Conservation (phyloP, 345 rosid species). For the Carallia brachiata region DNA sequence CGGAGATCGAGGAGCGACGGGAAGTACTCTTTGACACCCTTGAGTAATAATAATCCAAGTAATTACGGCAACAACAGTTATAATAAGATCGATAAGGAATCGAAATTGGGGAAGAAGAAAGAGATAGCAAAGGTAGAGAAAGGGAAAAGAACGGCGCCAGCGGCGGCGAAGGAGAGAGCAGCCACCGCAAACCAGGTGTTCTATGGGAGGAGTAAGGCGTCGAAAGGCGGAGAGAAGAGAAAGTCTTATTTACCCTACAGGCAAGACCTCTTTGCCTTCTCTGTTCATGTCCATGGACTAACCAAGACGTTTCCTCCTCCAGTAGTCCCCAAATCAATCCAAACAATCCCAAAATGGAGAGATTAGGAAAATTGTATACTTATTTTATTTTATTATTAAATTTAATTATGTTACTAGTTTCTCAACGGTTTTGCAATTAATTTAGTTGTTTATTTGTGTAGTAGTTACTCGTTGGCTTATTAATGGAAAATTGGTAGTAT, state of each 20-base stretch:
- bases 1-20: slow-evolving; percentile 75
- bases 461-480: no score
- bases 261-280: slow-evolving; percentile 62
- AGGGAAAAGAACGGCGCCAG: background rate
- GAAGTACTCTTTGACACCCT: slow-evolving; percentile 47
- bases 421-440: no score
- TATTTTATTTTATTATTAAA: no score
- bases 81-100: background rate
- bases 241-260: slow-evolving; percentile 73
- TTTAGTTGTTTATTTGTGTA: no score
- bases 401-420: no score
- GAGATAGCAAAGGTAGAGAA: background rate
- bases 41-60: slow-evolving; percentile 5
- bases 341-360: no score
- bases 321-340: slow-evolving; percentile 6
- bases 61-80: background rate
- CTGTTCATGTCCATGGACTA: slow-evolving; percentile 38
- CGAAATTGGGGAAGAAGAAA: background rate
- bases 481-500: no score
- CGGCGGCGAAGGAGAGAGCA: slow-evolving; percentile 19
- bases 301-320: slow-evolving; percentile 40
- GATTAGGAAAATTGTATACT: no score
- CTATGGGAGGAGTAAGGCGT: slow-evolving; percentile 58
- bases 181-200: slow-evolving; percentile 57
- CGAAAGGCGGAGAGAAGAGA: slow-evolving; percentile 56